Percentiles rank a stretch among this genome's conserved stretches.
Evolutionary conservation across 1,139 yeast species (phyloP).

Genomic region (Wickerhamiella infanticola): DNA sequence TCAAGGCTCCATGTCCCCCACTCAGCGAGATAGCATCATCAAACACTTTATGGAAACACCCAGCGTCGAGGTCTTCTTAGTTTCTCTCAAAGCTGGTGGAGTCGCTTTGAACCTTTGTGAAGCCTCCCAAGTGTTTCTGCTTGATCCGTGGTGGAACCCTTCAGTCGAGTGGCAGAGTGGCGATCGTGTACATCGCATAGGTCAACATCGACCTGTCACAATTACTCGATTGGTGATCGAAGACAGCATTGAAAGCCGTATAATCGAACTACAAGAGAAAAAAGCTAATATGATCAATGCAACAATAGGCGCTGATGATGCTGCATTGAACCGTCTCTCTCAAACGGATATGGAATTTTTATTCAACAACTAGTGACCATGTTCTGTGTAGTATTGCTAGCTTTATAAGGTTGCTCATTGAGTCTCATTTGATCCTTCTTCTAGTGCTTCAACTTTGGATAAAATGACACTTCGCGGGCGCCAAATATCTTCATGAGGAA

Average conservation of each 20-base stretch:
- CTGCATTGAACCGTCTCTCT: slow-evolving; percentile 72
- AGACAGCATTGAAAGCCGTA: slow-evolving; percentile 91
- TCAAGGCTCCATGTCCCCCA: slow-evolving; percentile 94
- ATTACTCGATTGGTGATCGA: slow-evolving; percentile 87
- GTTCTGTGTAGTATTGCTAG: background rate
- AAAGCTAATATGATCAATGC: slow-evolving; percentile 97
- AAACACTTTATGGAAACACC: slow-evolving; percentile 85
- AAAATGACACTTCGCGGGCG: too few relatives aligned
- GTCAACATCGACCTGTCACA: slow-evolving; percentile 88
- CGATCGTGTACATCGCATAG: slow-evolving; percentile 95
- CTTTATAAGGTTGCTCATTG: background rate
- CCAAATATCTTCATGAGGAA: too few relatives aligned
- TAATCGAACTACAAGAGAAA: slow-evolving; percentile 88
- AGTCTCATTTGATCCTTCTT: background rate
- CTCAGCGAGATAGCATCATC: slow-evolving; percentile 83
- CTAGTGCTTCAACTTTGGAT: too few relatives aligned
- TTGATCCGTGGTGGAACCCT: slow-evolving; percentile 99
- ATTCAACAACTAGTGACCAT: slow-evolving; percentile 43
- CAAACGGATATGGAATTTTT: slow-evolving; percentile 91
- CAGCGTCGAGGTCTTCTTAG: slow-evolving; percentile 80
- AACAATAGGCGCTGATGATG: slow-evolving; percentile 81
- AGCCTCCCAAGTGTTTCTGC: slow-evolving; percentile 85
- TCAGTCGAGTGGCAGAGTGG: slow-evolving; percentile 97
- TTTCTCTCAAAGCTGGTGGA: slow-evolving; percentile 95
- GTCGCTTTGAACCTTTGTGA: slow-evolving; percentile 92